Evolutionary conservation across 257 asterid genomes (phyloP), one percentile per base, ranked within the genome.

Genomic region (Cordia subcordata): DNA sequence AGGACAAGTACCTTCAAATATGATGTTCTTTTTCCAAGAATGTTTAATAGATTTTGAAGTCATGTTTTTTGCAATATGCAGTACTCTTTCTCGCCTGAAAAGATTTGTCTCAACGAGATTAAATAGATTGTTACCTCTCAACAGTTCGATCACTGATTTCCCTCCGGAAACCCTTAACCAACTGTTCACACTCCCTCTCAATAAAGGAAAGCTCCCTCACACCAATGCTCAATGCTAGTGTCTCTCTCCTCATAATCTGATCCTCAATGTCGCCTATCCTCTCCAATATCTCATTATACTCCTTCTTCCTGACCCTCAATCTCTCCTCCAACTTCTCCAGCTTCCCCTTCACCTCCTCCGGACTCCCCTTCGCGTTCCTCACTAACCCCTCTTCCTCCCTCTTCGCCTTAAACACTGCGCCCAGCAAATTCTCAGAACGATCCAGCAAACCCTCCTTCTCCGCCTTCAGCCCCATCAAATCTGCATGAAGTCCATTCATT

Each of bases 121-220:
- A 27, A 58, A 53, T 13, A 46, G 44, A 22, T 39, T 11, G n/a
- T 76, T 69, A 88, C 98, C 95, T 81, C 51, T 61, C 61, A 40
- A 53, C 46, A 58, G 53, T 58, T 16, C 10, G 65, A 20, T 35
- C 62, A 79, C 81, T 88, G 77, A 72, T 61, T 64, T 81, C 83
- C 77, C 54, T 67, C 42, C 71, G 57, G 64, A 82, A 77, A 70
- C 72, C 78, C 66, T 72, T 60, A 13, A 80, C 93, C 79, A 93
- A 67, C 64, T 79, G 80, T 69, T 82, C 84, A 66, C 95, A 86
- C 71, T 93, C 97, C 71, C 84, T 77, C 82, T 89, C 97, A 16
- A 93, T 80, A 59, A 71, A 80, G 47, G 70, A 73, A 68, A 93
- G 90, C 85, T 93, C 97, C 85, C 95, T 79, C 82, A 81, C 85